Conservation (phyloP, 2,329 filamentous ascomycete species). For the Paecilomyces fulvus region DNA sequence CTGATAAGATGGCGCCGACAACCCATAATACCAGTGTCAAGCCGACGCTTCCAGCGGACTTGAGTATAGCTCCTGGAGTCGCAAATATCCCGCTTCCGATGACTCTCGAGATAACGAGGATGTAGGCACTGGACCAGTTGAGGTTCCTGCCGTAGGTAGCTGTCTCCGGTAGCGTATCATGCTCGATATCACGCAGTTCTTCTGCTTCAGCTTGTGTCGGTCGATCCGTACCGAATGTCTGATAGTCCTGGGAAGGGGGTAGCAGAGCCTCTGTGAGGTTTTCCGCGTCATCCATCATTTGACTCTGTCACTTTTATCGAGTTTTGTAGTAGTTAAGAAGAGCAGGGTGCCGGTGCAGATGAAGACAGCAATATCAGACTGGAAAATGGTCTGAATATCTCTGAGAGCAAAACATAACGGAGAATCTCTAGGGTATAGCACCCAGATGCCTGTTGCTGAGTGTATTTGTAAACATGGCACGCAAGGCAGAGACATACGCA, state of each 20-base stretch:
- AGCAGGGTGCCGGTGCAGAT: background rate
- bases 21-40: slow-evolving; percentile 57
- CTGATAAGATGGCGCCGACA: slow-evolving; percentile 52
- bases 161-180: slow-evolving; percentile 52
- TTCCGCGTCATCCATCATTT: slow-evolving; percentile 13
- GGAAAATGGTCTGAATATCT: background rate
- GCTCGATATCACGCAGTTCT: slow-evolving; percentile 36
- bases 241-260: background rate
- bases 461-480: background rate
- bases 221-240: background rate
- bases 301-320: background rate
- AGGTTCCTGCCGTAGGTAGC: slow-evolving; percentile 51
- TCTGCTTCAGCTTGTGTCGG: background rate
- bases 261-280: slow-evolving; percentile 11
- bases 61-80: slow-evolving; percentile 59
- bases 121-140: slow-evolving; percentile 55
- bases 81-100: slow-evolving; percentile 66
- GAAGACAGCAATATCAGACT: background rate
- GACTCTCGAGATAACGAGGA: slow-evolving; percentile 59
- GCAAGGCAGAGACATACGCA: background rate
- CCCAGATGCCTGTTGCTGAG: background rate
- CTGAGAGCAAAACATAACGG: background rate
- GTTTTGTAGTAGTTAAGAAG: background rate
- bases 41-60: slow-evolving; percentile 58
- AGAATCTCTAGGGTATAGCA: background rate